A percentile compares a stretch with the other conserved stretches of the same genome.
These are phyloP conservation scores for Paspalum notatum DNA, from an alignment of 176 grass and related monocot species.

Conservation along the genomic window DNA sequence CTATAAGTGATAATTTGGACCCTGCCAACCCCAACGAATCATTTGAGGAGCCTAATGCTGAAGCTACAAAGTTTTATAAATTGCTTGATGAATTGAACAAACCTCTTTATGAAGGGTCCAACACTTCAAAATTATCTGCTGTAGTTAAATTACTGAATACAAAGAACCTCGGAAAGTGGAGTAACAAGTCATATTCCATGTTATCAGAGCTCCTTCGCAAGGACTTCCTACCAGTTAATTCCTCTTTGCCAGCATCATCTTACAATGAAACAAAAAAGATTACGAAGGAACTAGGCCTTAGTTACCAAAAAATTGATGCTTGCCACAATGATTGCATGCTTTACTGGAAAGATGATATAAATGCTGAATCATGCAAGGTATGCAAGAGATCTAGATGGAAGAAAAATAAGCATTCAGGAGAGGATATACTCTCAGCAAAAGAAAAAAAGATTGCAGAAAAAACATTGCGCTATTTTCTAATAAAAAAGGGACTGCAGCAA, in stretches of 20 bases:
- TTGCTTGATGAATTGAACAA: background rate
- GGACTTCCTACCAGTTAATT: background rate
- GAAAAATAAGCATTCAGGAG: background rate
- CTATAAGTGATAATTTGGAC: too few species aligned
- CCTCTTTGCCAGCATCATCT: background rate
- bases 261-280: background rate
- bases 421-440: background rate
- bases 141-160: background rate
- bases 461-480: background rate
- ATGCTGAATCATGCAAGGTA: background rate
- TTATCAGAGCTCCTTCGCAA: background rate
- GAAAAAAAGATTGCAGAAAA: background rate
- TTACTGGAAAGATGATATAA: background rate
- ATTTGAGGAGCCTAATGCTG: background rate
- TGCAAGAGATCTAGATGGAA: background rate
- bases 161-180: background rate
- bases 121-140: background rate
- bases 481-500: background rate
- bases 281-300: background rate
- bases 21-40: background rate
- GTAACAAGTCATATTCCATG: background rate
- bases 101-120: background rate
- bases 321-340: background rate
- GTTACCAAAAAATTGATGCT: background rate
- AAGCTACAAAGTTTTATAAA: conserved; percentile 14